Conservation (phyloP, 75 land plant genomes). For the Gnetum montanum region DNA sequence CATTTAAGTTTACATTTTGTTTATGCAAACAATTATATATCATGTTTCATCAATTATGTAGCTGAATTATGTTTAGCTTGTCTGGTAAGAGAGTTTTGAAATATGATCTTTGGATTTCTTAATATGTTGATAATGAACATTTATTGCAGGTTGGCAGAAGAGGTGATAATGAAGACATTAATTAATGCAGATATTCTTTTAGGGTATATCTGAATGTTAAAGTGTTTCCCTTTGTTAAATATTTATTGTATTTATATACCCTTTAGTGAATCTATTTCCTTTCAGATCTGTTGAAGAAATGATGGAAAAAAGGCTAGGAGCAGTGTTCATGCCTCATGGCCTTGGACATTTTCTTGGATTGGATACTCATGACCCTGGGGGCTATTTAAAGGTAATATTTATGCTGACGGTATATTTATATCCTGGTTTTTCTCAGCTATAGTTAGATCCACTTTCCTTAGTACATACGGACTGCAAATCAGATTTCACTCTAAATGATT, state of each 20-base stretch:
- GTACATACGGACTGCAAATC: not conserved
- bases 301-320: conserved; percentile 75
- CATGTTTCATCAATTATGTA: not conserved
- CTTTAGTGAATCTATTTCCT: not conserved
- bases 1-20: no score
- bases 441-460: not conserved
- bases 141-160: conserved; percentile 70
- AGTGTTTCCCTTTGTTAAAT: not conserved
- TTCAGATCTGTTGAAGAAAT: conserved; percentile 67
- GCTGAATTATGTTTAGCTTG: not conserved
- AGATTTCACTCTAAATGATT: not conserved
- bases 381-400: conserved; percentile 76
- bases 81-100: no score
- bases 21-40: not conserved
- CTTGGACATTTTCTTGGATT: conserved; percentile 95
- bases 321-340: conserved; percentile 98
- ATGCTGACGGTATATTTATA: not conserved
- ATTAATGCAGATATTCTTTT: conserved; percentile 23
- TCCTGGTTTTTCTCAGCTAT: not conserved
- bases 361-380: conserved; percentile 98
- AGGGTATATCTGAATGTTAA: conserved; percentile 32
- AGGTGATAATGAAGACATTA: conserved; percentile 48
- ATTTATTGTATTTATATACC: not conserved
- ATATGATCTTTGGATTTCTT: no score
- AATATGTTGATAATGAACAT: no score